Evolutionary conservation across 164 flowering plant genomes (phyloP), one percentile per base, ranked within the genome.

Genomic region (Brasenia schreberi): DNA sequence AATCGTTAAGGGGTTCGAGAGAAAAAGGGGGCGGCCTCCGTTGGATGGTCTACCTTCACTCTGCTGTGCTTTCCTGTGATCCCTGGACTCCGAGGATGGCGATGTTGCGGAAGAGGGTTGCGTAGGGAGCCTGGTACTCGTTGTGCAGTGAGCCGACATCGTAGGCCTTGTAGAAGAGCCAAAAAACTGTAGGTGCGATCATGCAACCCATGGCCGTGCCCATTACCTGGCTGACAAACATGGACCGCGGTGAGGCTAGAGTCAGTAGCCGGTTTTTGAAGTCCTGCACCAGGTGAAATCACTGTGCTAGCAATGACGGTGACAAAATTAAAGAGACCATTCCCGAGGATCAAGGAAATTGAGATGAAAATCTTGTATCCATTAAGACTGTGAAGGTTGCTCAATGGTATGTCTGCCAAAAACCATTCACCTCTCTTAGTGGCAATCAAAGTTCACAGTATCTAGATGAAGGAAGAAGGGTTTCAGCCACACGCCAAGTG

Each of bases 201-300:
- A 84, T 72, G 66, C 88, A 80, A 10, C 86, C 86, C 84, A 83
- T 79, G 18, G 80, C 79, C 7, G 86, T 83, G 10, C 86, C 86
- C 19, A 81, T 73, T 27, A 78, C 77, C 70, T 82, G 88, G 73
- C 84, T 81, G 11, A 81, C 70, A 64, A 84, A 84, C 88, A 82
- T 84, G 73, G 88, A 82, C 43, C 81, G 66, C 1, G 88, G 86
- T 1, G 88, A 84, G 7, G 86, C 83, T 42, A 82, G 68, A 17
- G 88, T 84, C 74, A 84, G 49, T 84, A 84, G 11, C 88, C 88
- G 0, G 88, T n/a, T 84, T 66, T 84, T 84, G 79, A 82, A 84
- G 69, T 84, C 87, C 65, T 81, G 84, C 74, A 73, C 77, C 4
- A 83, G 81, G 72, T 12, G 70, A 70, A 9, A 18, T 6, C 23